phyloP scores from a whole-genome alignment of 345 rosid species.

The Eucalyptus pauciflora region DNA sequence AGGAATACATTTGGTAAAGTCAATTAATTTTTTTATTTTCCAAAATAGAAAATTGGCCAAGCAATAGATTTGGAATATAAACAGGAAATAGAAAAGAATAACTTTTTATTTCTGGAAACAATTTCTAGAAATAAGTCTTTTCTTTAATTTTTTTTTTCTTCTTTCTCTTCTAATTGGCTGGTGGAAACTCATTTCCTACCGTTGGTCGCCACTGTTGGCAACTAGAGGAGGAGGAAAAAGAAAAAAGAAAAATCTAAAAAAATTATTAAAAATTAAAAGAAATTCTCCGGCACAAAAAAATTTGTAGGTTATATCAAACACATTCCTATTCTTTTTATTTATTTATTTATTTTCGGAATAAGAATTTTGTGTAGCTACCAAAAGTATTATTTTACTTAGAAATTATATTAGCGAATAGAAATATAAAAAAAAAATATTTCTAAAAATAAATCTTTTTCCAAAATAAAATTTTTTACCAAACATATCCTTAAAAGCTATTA shows the following conservation, averaged over 20 bases:
- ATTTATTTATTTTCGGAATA: fast-evolving
- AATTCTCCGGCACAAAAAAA: fast-evolving
- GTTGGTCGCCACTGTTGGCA: fast-evolving
- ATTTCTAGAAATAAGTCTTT: too few species aligned
- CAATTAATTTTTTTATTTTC: fast-evolving
- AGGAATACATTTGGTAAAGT: fast-evolving
- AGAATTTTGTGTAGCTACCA: fast-evolving
- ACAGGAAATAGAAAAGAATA: fast-evolving
- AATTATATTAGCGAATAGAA: fast-evolving
- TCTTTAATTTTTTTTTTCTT: fast-evolving
- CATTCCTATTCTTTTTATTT: fast-evolving
- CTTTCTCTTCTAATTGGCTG: too few species aligned
- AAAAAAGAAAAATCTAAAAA: fast-evolving
- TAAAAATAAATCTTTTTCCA: fast-evolving
- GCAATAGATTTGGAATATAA: fast-evolving
- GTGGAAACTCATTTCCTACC: too few species aligned
- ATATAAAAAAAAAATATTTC: too few species aligned
- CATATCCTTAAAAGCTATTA: fast-evolving
- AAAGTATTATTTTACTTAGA: fast-evolving
- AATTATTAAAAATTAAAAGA: too few species aligned
- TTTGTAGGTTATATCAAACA: fast-evolving
- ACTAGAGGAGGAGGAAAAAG: too few species aligned
- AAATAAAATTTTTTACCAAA: fast-evolving
- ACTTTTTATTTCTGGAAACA: fast-evolving
- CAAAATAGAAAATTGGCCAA: fast-evolving